phyloP scores from a whole-genome alignment of 345 rosid species.

The Ailanthus altissimus region DNA sequence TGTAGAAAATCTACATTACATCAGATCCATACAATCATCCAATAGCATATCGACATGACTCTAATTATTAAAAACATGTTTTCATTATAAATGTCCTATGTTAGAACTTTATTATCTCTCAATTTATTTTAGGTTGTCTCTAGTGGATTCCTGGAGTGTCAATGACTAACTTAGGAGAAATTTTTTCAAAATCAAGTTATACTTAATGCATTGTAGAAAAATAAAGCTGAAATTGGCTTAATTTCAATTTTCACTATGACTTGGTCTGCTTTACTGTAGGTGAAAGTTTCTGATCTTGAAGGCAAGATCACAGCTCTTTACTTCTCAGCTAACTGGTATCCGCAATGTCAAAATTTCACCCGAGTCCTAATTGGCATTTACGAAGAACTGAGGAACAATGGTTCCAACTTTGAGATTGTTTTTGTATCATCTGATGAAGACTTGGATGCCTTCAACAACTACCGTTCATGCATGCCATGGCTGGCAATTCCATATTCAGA shows the following conservation, averaged over 20 bases:
- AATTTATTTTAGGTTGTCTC: no score
- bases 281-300: slow-evolving; percentile 54
- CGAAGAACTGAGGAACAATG: slow-evolving; percentile 39
- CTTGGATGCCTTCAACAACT: slow-evolving; percentile 51
- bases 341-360: slow-evolving; percentile 52
- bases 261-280: slow-evolving; percentile 24
- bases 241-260: no score
- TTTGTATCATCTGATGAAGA: slow-evolving; percentile 62
- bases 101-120: no score
- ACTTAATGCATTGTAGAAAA: no score
- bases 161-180: no score
- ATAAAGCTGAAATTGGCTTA: not conserved
- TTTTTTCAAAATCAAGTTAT: no score
- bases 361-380: slow-evolving; percentile 34
- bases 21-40: no score
- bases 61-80: no score
- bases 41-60: no score
- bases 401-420: slow-evolving; percentile 50
- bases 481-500: slow-evolving; percentile 58
- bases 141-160: no score
- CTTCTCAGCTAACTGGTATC: slow-evolving; percentile 70
- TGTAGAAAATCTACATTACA: no score
- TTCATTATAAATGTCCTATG: no score
- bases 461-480: slow-evolving; percentile 60
- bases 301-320: slow-evolving; percentile 55